Base-by-base conservation (phyloP, 2,329 filamentous ascomycete species). In the Fusarium cicatricum region DNA sequence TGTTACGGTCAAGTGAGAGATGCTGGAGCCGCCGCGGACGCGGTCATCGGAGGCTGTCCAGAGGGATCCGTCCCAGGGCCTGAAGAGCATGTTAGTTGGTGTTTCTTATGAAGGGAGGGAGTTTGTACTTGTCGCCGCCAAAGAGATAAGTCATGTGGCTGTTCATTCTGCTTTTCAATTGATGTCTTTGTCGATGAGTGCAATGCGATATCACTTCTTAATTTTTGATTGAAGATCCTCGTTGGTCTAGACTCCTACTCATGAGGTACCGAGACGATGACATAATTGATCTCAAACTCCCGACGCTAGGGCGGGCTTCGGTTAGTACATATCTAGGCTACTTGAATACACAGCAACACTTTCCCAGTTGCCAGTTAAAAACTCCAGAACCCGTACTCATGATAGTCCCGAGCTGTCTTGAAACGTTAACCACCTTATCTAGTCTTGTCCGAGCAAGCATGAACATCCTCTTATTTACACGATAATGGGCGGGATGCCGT, bases 21-120 rank as follows among this genome's bases (percentile, higher is more conserved):
- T 73, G 58, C 88, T 91, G 55, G 81, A 82, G 44, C 91, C 91
- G 54, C 90, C 90, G 38, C 90, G 86, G n/a, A 94, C 89, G 26
- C 86, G 81, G 73, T 94, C 91, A 72, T 94, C 90, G 47, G 85
- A 87, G 12, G 85, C 78, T 8, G 83, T 87, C 89, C 90, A 94
- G 60, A 85, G 80, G 44, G 76, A 71, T 2, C 79, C 70, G 17
- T 79, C 73, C 88, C 89, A 91, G 17, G 78, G 77, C 54, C 85
- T 88, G 45, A 29, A 26, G 44, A 31, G 5, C 41, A 11, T 36
- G 41, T 66, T 43, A 62, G 57, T 46, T 10, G 37, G n/a, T 44
- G 4, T 9, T 33, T 21, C 19, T 23, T 19, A 9, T 21, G n/a
- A 21, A 11, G 29, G n/a, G n/a, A 34, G 21, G 17, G 21, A 28